Base-by-base conservation (phyloP, 441 rosid species). In the Jatropha multifida region DNA sequence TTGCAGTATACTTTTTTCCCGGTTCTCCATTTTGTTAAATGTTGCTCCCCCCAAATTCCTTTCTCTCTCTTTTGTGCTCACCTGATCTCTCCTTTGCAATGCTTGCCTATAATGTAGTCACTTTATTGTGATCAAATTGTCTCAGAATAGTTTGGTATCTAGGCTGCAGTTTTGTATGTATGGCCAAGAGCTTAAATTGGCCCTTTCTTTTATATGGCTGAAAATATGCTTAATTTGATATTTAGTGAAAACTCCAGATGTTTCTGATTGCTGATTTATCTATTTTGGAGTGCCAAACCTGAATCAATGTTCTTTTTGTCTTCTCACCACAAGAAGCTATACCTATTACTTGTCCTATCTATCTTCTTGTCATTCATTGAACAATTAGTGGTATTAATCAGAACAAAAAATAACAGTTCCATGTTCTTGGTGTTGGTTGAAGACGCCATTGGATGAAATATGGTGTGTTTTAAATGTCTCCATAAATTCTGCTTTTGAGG, bases 1-100 rank as follows among this genome's bases (percentile, higher is more conserved):
- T 68, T 80, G 79, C 80, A 79, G 79, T 69, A 60, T 74, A 71
- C 63, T 40, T 49, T 74, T 77, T 78, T 27, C 58, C 59, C 60
- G 79, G 82, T 62, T 76, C 64, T 55, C 65, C 78, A 13, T 73
- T 49, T 26, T 32, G 41, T 72, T 44, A 32, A 32, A 9, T 13
- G 10, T 15, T 37, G 12, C 18, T n/a, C 6, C 2, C 1, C 11
- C 14, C 3, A 17, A 18, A 27, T 37, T 44, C 7, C 5, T 26
- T 32, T 41, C 65, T 42, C 0, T 18, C 52, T 20, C 41, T 46
- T 20, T 18, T 54, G 23, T 54, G 18, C 37, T n/a, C 6, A 4
- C 49, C 32, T 5, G 54, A 17, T 37, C 18, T 38, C 23, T 52
- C 60, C 72, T 73, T 7, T 44, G 44, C 13, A 20, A 9, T 72